Conservation (phyloP, 2,329 filamentous ascomycete genomes). For the Graphilbum sp. region DNA sequence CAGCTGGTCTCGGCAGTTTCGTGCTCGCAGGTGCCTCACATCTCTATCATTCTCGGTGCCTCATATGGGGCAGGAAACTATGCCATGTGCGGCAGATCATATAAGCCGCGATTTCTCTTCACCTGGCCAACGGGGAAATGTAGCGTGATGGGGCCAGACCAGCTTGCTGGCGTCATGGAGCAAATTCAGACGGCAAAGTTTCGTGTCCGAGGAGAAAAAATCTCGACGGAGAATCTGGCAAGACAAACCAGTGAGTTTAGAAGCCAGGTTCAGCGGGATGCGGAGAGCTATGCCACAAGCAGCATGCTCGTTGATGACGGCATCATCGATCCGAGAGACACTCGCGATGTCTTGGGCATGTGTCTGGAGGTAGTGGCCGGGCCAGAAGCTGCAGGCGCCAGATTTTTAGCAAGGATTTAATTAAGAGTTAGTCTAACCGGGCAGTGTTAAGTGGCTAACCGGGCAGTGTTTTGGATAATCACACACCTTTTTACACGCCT, state of each 20-base stretch:
- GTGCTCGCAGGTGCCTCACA: constrained; percentile 25
- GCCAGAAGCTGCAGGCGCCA: not conserved
- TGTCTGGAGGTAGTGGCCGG: constrained; percentile 6
- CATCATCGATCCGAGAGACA: constrained; percentile 3
- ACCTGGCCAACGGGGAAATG: constrained; percentile 22
- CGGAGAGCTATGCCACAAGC: constrained; percentile 42
- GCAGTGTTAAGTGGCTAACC: no score
- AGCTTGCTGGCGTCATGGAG: constrained; percentile 26
- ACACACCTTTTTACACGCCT: no score
- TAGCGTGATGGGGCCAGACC: constrained; percentile 24
- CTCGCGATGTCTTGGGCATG: constrained; percentile 1
- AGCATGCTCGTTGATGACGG: constrained; percentile 3
- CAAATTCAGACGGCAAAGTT: not conserved
- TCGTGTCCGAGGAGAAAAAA: not conserved
- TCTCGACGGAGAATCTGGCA: not conserved
- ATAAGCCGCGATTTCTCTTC: constrained; percentile 25
- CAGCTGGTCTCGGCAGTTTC: constrained; percentile 27
- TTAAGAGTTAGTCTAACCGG: no score
- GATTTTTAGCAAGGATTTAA: not conserved
- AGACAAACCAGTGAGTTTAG: constrained; percentile 24
- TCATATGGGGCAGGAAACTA: constrained; percentile 30
- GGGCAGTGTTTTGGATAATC: no score
- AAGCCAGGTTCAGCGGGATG: constrained; percentile 30
- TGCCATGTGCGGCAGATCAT: constrained; percentile 26
- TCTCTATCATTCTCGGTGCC: constrained; percentile 25